Evolutionary conservation across 78 protist genomes (phyloP), one percentile per base, ranked within the genome.

Genomic region (Anaeramoeba flamelloides): DNA sequence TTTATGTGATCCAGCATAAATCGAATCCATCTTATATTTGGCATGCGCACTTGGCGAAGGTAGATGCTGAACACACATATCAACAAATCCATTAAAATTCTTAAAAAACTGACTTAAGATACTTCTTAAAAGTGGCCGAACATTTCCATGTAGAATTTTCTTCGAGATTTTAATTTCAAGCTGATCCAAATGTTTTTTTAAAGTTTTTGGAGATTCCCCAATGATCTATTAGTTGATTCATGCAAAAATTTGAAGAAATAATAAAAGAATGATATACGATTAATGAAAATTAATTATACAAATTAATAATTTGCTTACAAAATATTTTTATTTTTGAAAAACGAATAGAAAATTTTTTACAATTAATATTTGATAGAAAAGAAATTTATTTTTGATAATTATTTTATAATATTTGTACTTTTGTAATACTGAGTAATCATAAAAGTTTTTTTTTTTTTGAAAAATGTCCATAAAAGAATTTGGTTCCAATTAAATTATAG

Each of bases 21-120:
- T 53, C 69, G 34, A 26, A 8, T 0, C 26, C 41, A 85, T 75
- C 83, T 92, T 89, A 32, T 30, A 30, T 22, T 0, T 1, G 30
- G 92, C 93, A 22, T 41, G 83, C 2, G 32, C 81, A 2, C 32
- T 37, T 17, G 98, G 96, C 32, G 92, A 87, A 4, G 96, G 97
- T 39, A 95, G 3, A 75, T 83, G 87, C 3, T 36, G 37, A 0
- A 53, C 87, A 38, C 38, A 0, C 92, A 91, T 82, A 79, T 88
- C 92, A 33, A 90, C 96, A 80, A 95, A 87, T 3, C 93, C 91
- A 2, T 77, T 17, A 1, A 90, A 2, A 34, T 75, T 81, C 22
- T 85, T 88, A 41, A 93, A 90, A 84, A 92, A 94, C 39, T 90
- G 83, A 0, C 75, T 3, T 69, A 85, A 65, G 2, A 90, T 90